Percentiles rank a stretch among this genome's conserved stretches.
These are phyloP conservation scores for Guyanaporus albipodus DNA, from an alignment of 768 basidiomycete species.

Conservation along the genomic window DNA sequence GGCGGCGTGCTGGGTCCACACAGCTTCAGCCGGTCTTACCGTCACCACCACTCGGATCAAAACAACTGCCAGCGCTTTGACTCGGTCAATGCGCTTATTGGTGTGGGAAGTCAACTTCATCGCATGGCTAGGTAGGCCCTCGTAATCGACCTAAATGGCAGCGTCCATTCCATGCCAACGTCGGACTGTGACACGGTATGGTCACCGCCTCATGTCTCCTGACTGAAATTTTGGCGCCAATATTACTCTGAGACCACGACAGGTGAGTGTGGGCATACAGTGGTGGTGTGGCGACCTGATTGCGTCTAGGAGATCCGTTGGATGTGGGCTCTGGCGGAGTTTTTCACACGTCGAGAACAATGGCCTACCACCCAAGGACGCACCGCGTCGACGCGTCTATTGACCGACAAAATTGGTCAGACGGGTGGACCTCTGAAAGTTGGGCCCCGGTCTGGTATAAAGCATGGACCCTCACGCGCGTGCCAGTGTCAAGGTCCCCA, in stretches of 20 bases:
- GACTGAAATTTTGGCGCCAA: background rate
- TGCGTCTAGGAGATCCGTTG: background rate
- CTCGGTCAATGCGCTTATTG: slow-evolving; percentile 9
- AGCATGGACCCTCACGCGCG: background rate
- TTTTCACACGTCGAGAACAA: slow-evolving; percentile 13
- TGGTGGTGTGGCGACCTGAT: background rate
- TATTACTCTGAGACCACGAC: slow-evolving; percentile 2
- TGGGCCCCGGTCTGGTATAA: slow-evolving; percentile 18
- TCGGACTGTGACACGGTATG: no score
- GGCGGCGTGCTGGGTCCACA: slow-evolving; percentile 8
- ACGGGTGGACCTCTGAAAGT: background rate
- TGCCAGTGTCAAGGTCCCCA: background rate
- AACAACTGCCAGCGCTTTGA: slow-evolving; percentile 20
- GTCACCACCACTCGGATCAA: no score
- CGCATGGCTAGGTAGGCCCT: no score
- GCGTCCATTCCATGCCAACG: no score
- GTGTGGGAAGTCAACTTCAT: slow-evolving; percentile 1
- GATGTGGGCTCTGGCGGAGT: slow-evolving; percentile 9
- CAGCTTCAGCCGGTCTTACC: no score
- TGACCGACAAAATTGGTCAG: slow-evolving; percentile 9
- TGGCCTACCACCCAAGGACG: background rate
- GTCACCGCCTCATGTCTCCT: slow-evolving; percentile 1
- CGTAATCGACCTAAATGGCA: background rate
- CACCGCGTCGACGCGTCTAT: slow-evolving; percentile 1
- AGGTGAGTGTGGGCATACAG: slow-evolving; percentile 11